Percentiles rank a stretch among this genome's conserved stretches.
Evolutionary conservation across 257 asterid species (phyloP).

Genomic region (Salvia rosmarinus): DNA sequence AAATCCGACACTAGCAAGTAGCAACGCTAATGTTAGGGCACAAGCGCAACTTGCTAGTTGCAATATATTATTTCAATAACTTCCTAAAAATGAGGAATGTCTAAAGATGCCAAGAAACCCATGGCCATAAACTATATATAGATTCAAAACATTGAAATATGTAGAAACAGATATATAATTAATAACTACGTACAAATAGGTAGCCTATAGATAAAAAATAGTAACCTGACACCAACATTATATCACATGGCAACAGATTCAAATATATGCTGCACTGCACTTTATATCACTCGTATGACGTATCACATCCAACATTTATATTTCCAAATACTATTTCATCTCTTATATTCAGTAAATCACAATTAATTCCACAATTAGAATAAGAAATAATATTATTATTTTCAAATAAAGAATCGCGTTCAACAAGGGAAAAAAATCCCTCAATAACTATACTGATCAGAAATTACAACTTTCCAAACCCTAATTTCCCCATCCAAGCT

Average conservation of each 20-base stretch:
- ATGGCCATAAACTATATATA: background rate
- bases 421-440: background rate
- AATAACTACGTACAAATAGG: slow-evolving; percentile 6
- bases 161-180: background rate
- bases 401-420: background rate
- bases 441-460: slow-evolving; percentile 8
- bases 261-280: background rate
- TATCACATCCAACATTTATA: background rate
- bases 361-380: background rate
- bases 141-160: background rate
- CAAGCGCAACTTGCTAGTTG: background rate
- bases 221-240: background rate
- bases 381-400: background rate
- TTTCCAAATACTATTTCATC: background rate
- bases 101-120: background rate
- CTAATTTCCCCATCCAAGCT: slow-evolving; percentile 63
- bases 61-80: background rate
- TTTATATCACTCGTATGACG: too few relatives aligned
- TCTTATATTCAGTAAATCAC: background rate
- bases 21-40: background rate
- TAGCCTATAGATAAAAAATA: background rate
- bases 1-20: background rate
- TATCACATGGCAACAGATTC: slow-evolving; percentile 24
- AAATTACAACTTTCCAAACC: slow-evolving; percentile 52
- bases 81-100: slow-evolving; percentile 15